A percentile compares a stretch with the other conserved stretches of the same genome.
These are phyloP conservation scores for Prunus armeniaca DNA, from an alignment of 306 rosid genomes.

Conservation along the genomic window DNA sequence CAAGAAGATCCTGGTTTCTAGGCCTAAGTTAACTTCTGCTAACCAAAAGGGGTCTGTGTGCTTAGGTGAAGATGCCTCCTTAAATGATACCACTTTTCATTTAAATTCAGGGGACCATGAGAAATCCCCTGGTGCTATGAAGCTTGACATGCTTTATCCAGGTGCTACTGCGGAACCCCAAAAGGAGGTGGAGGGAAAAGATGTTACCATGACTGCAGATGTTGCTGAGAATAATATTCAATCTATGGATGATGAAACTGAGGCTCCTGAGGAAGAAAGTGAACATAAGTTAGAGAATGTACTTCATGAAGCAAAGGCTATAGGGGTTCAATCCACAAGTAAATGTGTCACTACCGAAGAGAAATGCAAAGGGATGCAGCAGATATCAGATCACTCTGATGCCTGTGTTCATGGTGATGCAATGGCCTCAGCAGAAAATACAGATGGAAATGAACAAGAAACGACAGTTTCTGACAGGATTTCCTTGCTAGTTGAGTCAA, in stretches of 20 bases:
- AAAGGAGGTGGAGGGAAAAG: constrained; percentile 22
- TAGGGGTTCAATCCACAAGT: constrained; percentile 19
- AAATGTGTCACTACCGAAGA: constrained; percentile 25
- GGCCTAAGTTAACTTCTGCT: constrained; percentile 41
- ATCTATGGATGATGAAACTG: constrained; percentile 66
- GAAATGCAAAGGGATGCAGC: constrained; percentile 27
- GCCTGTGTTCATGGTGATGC: constrained; percentile 30
- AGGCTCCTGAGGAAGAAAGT: constrained; percentile 53
- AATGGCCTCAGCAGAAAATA: constrained; percentile 28
- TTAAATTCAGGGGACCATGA: constrained; percentile 20
- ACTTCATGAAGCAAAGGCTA: constrained; percentile 23
- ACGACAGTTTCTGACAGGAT: constrained; percentile 10
- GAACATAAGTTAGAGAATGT: constrained; percentile 40
- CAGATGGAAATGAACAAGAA: constrained; percentile 29
- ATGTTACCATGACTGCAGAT: constrained; percentile 21
- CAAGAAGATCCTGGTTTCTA: constrained; percentile 64
- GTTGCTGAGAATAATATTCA: constrained; percentile 31
- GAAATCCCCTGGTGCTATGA: constrained; percentile 23
- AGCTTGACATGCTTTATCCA: constrained; percentile 29
- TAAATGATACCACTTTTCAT: constrained; percentile 21
- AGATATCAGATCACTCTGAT: constrained; percentile 14
- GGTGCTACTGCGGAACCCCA: constrained; percentile 25
- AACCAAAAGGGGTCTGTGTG: constrained; percentile 39
- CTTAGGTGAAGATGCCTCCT: constrained; percentile 30
- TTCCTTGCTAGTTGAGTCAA: constrained; percentile 33